Evolutionary conservation across 768 basidiomycete genomes (phyloP).

Genomic region (Suillus plorans): DNA sequence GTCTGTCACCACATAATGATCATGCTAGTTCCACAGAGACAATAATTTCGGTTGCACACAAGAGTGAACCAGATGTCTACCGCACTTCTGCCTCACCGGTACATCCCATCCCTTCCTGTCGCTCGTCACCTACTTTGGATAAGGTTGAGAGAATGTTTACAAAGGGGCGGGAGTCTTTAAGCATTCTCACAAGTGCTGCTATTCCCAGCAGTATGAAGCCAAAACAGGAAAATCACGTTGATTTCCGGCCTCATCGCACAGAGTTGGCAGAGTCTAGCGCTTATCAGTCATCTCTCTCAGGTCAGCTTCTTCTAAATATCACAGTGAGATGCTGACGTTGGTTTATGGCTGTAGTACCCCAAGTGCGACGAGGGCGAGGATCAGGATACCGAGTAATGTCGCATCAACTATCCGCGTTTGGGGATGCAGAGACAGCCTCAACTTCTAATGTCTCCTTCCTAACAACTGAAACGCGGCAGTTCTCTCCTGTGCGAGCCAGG

Average conservation of each 20-base stretch:
- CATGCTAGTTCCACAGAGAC: background rate
- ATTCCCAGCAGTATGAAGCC: constrained; percentile 10
- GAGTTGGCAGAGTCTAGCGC: constrained; percentile 11
- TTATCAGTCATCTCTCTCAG: constrained; percentile 21
- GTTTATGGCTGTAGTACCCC: constrained; percentile 17
- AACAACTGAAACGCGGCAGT: constrained; percentile 14
- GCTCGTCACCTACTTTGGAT: constrained; percentile 27
- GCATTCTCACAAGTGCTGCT: constrained; percentile 24
- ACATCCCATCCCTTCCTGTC: constrained; percentile 6
- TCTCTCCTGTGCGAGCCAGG: constrained; percentile 17
- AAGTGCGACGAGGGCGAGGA: constrained; percentile 13
- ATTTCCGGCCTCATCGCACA: constrained; percentile 16
- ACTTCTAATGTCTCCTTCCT: constrained; percentile 14
- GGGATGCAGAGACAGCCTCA: constrained; percentile 24
- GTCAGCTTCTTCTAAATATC: constrained; percentile 15
- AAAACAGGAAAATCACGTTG: constrained; percentile 12
- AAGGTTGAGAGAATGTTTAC: constrained; percentile 35
- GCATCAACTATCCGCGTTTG: constrained; percentile 15
- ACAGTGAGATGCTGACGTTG: constrained; percentile 5
- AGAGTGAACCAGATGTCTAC: background rate
- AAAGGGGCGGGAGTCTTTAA: constrained; percentile 30
- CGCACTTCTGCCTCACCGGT: background rate
- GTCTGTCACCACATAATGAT: background rate
- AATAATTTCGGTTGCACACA: background rate
- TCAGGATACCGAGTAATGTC: constrained; percentile 9